A percentile compares a stretch with the other conserved stretches of the same genome.
Evolutionary conservation across 2,329 filamentous ascomycete species (phyloP).

Genomic region (Botryosphaeria agaves): DNA sequence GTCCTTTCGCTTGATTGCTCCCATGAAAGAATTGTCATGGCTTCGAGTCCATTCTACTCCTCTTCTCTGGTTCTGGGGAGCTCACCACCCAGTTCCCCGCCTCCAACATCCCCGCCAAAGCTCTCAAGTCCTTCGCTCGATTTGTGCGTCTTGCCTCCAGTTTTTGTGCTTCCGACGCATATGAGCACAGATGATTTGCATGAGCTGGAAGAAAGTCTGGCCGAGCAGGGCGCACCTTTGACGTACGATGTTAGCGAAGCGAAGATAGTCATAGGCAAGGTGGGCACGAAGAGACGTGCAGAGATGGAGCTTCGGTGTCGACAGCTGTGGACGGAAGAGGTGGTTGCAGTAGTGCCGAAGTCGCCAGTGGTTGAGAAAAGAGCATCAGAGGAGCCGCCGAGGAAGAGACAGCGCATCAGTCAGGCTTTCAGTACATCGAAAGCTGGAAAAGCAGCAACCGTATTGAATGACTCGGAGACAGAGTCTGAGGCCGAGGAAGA

Average conservation of each 20-base stretch:
- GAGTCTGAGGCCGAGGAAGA: constrained; percentile 16
- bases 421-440: constrained; percentile 1
- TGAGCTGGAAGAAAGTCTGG: constrained; percentile 45
- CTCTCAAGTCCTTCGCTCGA: no score
- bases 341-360: constrained; percentile 9
- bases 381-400: constrained; percentile 6
- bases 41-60: not conserved
- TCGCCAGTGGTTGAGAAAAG: no score
- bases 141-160: constrained; percentile 36
- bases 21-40: no score
- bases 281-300: constrained; percentile 52
- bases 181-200: constrained; percentile 46
- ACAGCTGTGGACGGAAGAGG: constrained; percentile 41
- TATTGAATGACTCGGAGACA: constrained; percentile 14
- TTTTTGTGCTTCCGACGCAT: constrained; percentile 59
- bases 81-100: not conserved
- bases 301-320: constrained; percentile 58
- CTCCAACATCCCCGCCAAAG: not conserved
- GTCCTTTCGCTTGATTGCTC: no score
- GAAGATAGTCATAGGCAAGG: constrained; percentile 54
- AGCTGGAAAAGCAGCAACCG: constrained; percentile 3
- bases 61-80: no score
- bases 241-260: constrained; percentile 60
- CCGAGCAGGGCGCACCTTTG: constrained; percentile 34
- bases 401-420: constrained; percentile 7